Evolutionary conservation across 805 yeast species (phyloP), one percentile per base, ranked within the genome.

Genomic region (Wickerhamiella domercqiae): DNA sequence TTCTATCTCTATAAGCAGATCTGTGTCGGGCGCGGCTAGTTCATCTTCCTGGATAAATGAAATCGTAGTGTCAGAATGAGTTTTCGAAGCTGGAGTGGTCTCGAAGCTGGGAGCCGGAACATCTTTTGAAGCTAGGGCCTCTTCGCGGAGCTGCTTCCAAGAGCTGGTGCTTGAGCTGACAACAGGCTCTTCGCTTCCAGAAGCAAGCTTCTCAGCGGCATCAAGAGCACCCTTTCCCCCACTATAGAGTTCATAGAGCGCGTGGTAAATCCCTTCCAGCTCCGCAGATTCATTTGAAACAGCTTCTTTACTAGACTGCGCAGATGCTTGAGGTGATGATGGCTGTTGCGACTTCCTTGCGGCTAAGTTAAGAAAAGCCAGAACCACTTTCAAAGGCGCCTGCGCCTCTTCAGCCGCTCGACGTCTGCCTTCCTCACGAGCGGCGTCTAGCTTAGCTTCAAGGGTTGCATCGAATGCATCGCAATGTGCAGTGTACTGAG

Each of bases 201-300:
- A 37, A n/a, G 31, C 39, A 22, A 59, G 48, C 42, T 48, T 46
- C 17, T 47, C 51, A 13, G 54, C 46, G 11, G 59, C 52, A 25
- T 43, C 50, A n/a, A 56, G 42, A 7, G 61, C 46, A 1, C 45
- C 32, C 9, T 54, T 60, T 30, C 59, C 57, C 9, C 59, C 61
- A 2, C 35, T 35, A 35, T 59, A 59, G 13, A 59, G 45, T 34
- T 39, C 32, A 24, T 46, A 49, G 34, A 59, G 43, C 37, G 59
- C 41, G 18, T 39, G 39, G 41, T 56, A 60, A 28, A 58, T 44
- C 3, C 59, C 57, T 3, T 40, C 44, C 4, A 45, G 39, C 37
- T 52, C 56, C 7, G 45, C 46, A 3, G 45, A 35, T 30, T 46
- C 39, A 11, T 9, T 13, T 24, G 26, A 13, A 24, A 24, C 26